Evolutionary conservation across 2,329 filamentous ascomycete genomes (phyloP), one percentile per base, ranked within the genome.

Genomic region (Mycocentrospora acerina): DNA sequence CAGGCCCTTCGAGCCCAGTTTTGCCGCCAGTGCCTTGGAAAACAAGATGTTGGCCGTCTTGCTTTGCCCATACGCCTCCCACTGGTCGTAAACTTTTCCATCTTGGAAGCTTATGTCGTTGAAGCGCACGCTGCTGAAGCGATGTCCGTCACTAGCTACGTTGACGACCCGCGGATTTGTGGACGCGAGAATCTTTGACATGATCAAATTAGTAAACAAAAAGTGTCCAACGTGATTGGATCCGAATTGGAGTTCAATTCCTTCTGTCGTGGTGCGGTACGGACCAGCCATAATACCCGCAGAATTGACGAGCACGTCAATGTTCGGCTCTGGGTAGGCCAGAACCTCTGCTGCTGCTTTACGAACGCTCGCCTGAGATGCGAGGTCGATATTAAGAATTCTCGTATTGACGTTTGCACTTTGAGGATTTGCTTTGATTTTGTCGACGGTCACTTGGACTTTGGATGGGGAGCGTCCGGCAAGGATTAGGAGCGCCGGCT

Each of bases 221-320:
- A 76, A 76, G 22, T 77, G 71, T 0, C 72, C 71, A 10, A 78
- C 44, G 42, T 78, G 70, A 51, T 78, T 78, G n/a, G 69, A 67
- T 7, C 69, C 73, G 3, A 74, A 66, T 37, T 75, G 53, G 3
- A 53, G 33, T 40, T 71, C 68, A 28, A 69, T 54, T 2, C 67
- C 68, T 29, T 71, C 66, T 2, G 55, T 44, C 32, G 49, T 59
- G 5, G 17, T 58, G 0, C 48, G 50, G 43, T 35, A 55, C 29
- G 44, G 63, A 46, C 37, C 63, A 24, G 40, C 68, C 61, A 66
- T 70, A 19, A 68, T 58, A 12, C 63, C 66, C 2, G 65, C 65
- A 15, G 72, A 72, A 43, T 68, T 62, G 17, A 73, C 59, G 2
- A 74, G 48, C n/a, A 75, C 60, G 46, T 75, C 70, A 16, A 76